Conservation (phyloP, 2,329 filamentous ascomycete species). For the Calonectria montana region DNA sequence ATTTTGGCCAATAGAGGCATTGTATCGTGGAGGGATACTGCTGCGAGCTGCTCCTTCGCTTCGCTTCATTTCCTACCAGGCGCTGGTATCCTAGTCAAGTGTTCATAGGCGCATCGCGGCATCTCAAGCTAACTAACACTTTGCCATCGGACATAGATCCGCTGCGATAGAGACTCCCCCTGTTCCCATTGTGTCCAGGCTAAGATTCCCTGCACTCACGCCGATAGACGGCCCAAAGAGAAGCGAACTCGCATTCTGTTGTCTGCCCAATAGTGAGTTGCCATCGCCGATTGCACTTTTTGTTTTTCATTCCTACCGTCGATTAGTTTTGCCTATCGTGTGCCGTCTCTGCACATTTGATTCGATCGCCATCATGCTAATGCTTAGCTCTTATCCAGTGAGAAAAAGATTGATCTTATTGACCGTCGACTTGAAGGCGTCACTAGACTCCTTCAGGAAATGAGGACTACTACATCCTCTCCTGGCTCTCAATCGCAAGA, state of each 20-base stretch:
- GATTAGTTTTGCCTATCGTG: neutral
- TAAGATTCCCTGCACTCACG: constrained; percentile 51
- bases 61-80: neutral
- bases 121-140: constrained; percentile 16
- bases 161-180: constrained; percentile 51
- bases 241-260: constrained; percentile 51
- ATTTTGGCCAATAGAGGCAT: neutral
- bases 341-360: too few species aligned
- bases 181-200: constrained; percentile 51
- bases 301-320: neutral
- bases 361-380: neutral
- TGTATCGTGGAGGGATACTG: neutral
- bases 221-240: constrained; percentile 47
- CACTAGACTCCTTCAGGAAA: constrained; percentile 47
- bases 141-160: constrained; percentile 41
- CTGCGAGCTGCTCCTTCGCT: neutral
- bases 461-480: constrained; percentile 42
- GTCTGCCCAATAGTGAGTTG: constrained; percentile 51
- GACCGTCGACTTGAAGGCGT: constrained; percentile 50
- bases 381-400: constrained; percentile 35
- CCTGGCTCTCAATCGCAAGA: constrained; percentile 19
- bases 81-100: neutral
- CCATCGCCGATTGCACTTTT: neutral
- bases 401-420: constrained; percentile 53
- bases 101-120: neutral